A percentile compares a stretch with the other conserved stretches of the same genome.
Conservation (phyloP, 2,329 filamentous ascomycete genomes). For the Talaromyces sp. region DNA sequence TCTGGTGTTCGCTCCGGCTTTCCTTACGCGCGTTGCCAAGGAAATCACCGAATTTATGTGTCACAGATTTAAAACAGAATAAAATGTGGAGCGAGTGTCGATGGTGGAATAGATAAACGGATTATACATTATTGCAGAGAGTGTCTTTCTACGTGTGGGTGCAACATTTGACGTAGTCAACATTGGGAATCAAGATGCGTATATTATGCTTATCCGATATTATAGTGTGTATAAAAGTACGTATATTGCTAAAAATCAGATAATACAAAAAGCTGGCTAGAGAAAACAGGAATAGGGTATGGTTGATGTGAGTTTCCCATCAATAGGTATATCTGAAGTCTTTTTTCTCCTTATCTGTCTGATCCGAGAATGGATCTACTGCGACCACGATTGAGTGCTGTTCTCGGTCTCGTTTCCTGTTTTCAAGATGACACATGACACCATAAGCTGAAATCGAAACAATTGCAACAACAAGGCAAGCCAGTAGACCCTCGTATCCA, state of each 20-base stretch:
- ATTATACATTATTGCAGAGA: too few relatives aligned
- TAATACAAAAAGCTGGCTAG: too few relatives aligned
- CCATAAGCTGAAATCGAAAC: slow-evolving; percentile 16
- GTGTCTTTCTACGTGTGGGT: too few relatives aligned
- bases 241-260: too few relatives aligned
- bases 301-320: not conserved
- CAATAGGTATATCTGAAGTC: slow-evolving; percentile 19
- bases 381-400: slow-evolving; percentile 7
- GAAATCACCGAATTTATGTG: not conserved
- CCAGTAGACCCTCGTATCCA: slow-evolving; percentile 17
- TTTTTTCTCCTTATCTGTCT: slow-evolving; percentile 20
- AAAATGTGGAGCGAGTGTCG: not conserved
- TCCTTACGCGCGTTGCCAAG: slow-evolving; percentile 1
- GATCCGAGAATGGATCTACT: slow-evolving; percentile 15
- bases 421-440: slow-evolving; percentile 17
- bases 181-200: too few relatives aligned
- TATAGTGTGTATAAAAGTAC: too few relatives aligned
- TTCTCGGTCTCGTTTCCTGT: slow-evolving; percentile 15
- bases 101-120: not conserved
- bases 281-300: too few relatives aligned
- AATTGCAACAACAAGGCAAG: slow-evolving; percentile 16
- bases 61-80: not conserved
- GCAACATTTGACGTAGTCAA: too few relatives aligned
- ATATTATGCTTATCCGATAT: too few relatives aligned
- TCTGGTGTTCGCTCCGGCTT: slow-evolving; percentile 7